Base-by-base conservation (phyloP, 2,329 filamentous ascomycete species). In the Plenodomus lindquistii region DNA sequence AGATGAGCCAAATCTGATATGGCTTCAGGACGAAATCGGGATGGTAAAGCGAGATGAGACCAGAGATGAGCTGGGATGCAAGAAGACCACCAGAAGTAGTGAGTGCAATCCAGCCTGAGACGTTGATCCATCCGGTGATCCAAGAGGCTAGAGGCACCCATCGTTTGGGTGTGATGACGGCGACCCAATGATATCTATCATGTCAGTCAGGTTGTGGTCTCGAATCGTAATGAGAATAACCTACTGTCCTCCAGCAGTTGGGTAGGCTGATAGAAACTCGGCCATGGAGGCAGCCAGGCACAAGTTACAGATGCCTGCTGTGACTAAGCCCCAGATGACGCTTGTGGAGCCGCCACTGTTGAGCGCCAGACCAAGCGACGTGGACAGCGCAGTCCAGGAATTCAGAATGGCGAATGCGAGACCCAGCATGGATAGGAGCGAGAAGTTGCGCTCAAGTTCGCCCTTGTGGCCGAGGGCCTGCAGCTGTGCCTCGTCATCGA, bases 1-100 rank as follows among this genome's bases (percentile, higher is more conserved):
- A 90, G 40, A 90, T 85, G 21, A 89, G 74, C 68, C 90, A 90
- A 55, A 88, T 84, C 59, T 91, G 86, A 85, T 86, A 90, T 3
- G 81, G 63, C 62, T 86, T 70, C 2, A 81, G 50, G 18, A 77
- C 73, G 62, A 85, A 89, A 41, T 74, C 73, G 0, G 81, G 75
- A 55, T 85, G 73, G 68, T 85, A 80, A 29, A 90, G 73, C 1
- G 80, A 76, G 43, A 89, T 84, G 37, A 87, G 79, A 46, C 85
- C 84, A 20, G 87, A 66, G 41, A 90, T 80, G 53, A 90, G 80
- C 53, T 85, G 81, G 57, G 83, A 86, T 11, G 84, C 85, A 4
- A 90, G 77, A 18, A 89, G 75, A 1, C 85, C 85, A 15, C 83
- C 86, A 0, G 85, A 87, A 7, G 87, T 86, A 4, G 83, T 85